These are phyloP conservation scores for Fomes fomentarius DNA, from an alignment of 1,284 basidiomycete genomes.

Conservation along the genomic window DNA sequence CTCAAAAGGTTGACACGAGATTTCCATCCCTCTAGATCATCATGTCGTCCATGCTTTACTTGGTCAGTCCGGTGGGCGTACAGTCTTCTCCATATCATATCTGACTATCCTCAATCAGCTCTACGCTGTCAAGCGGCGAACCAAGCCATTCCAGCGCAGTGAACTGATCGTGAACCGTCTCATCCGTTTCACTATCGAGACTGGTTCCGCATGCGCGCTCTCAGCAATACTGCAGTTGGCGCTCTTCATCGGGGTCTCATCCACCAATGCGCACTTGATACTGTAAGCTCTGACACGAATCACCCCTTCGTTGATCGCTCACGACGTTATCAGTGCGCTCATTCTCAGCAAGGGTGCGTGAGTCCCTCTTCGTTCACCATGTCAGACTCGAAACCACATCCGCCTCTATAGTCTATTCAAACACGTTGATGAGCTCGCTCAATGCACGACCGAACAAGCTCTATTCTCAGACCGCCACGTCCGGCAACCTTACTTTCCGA, in stretches of 20 bases:
- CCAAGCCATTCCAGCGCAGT: constrained; percentile 7
- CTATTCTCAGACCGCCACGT: neutral
- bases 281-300: neutral
- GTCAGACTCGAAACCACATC: neutral
- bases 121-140: constrained; percentile 4
- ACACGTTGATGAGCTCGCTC: constrained; percentile 9
- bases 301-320: neutral
- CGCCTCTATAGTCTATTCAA: constrained; percentile 2
- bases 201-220: constrained; percentile 12
- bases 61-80: no score
- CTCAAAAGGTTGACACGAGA: neutral
- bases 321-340: neutral
- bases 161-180: constrained; percentile 14
- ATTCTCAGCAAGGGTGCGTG: constrained; percentile 6
- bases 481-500: neutral
- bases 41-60: constrained; percentile 5
- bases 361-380: neutral
- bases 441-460: constrained; percentile 1
- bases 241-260: constrained; percentile 8
- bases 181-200: constrained; percentile 17
- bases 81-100: no score
- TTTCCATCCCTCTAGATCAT: neutral
- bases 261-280: constrained; percentile 6
- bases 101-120: no score
- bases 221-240: constrained; percentile 12